Conservation (phyloP, 2,329 filamentous ascomycete species). For the Neofusicoccum sp. region DNA sequence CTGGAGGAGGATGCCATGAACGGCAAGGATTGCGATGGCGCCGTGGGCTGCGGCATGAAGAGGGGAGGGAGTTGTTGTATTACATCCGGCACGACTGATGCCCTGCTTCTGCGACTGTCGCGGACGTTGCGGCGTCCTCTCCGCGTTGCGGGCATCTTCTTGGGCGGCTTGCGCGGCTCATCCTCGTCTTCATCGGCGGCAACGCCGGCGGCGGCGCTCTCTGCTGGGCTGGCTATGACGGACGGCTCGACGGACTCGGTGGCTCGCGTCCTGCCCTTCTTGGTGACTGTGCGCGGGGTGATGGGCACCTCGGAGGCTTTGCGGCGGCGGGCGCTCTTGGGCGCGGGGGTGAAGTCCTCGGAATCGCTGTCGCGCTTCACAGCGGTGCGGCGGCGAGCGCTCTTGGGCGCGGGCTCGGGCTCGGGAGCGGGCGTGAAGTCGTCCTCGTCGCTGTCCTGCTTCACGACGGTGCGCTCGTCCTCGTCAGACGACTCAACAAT, state of each 20-base stretch:
- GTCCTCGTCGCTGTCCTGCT: constrained; percentile 68
- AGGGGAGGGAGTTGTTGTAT: constrained; percentile 10
- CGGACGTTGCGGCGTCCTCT: constrained; percentile 20
- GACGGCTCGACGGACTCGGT: constrained; percentile 61
- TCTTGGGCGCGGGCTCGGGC: constrained; percentile 53
- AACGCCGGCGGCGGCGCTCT: constrained; percentile 2
- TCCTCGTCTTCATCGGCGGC: neutral
- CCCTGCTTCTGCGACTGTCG: constrained; percentile 18
- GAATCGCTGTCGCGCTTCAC: constrained; percentile 66
- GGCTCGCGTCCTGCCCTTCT: constrained; percentile 50
- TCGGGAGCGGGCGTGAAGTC: constrained; percentile 76
- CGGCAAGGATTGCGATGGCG: neutral
- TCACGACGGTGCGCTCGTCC: constrained; percentile 65
- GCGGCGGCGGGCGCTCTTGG: constrained; percentile 16
- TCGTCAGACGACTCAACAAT: constrained; percentile 76
- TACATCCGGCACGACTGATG: constrained; percentile 18
- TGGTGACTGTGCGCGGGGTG: constrained; percentile 46
- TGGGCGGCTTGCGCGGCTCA: constrained; percentile 3
- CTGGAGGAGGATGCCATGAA: neutral
- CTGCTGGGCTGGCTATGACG: constrained; percentile 59
- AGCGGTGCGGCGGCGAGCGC: constrained; percentile 60
- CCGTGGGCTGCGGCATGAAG: neutral
- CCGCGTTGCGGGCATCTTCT: constrained; percentile 2
- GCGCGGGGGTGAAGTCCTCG: constrained; percentile 80
- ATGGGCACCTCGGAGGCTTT: constrained; percentile 54